Base-by-base conservation (phyloP, 108 stramenopile genomes). In the Conticribra weissflogii region DNA sequence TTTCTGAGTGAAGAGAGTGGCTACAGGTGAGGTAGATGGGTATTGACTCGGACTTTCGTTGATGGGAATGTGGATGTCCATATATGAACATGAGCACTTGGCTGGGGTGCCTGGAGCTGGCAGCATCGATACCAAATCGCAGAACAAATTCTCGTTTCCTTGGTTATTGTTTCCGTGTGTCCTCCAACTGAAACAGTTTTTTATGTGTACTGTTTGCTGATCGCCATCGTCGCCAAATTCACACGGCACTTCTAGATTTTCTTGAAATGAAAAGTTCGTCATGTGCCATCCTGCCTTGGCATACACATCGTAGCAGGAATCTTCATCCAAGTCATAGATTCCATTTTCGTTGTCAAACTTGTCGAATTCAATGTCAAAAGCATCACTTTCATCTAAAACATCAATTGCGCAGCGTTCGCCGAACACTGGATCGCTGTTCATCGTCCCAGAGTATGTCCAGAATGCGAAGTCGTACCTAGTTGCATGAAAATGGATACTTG, bases 171-270 rank as follows among this genome's bases (percentile, higher is more conserved):
- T 31, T 21, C 57, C 58, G 3, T 31, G 18, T 19, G 58, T 59
- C 22, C 58, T 59, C 58, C 58, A 59, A 3, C 58, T 34, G 22
- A 34, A 59, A 33, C 58, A 59, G 34, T 34, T 59, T 21, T 59
- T 30, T 19, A 59, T 34, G 34, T 59, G 58, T 0, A 59, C 58
- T 22, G 58, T 59, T 3, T 59, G 58, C 21, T 34, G 0, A 36
- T 9, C 21, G 0, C 0, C n/a, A 33, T 59, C 58, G 19, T 59
- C 58, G 3, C 58, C 58, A 36, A 59, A 59, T 21, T 33, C 19
- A 59, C 58, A 59, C 0, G 58, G 58, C 5, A 59, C 58, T 36
- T 59, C 58, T 2, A 59, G 58, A 41, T 59, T 59, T 23, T 59
- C 58, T 36, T 59, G 58, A 22, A 59, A 59, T 4, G 58, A 33